Evolutionary conservation across 2,329 filamentous ascomycete genomes (phyloP).

Genomic region (Ceratocystis harringtonii): DNA sequence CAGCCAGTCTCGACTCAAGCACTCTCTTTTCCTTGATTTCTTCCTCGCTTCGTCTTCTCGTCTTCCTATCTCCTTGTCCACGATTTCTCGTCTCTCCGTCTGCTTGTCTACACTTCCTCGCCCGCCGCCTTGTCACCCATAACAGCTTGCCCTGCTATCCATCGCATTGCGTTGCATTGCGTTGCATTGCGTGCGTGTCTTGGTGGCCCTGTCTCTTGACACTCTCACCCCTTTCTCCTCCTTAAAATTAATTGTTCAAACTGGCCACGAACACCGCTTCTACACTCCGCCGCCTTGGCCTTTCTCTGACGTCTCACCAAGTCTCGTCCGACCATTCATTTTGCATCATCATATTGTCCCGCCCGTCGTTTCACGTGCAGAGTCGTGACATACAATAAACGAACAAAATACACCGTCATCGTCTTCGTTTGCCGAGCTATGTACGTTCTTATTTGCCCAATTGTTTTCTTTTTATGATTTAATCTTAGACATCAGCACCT

Average conservation of each 20-base stretch:
- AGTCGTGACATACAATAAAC: not conserved
- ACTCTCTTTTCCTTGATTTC: too few species aligned
- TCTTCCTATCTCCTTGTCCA: too few species aligned
- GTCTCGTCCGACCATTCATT: not conserved
- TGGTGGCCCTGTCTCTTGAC: not conserved
- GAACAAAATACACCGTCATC: not conserved
- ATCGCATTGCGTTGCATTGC: too few species aligned
- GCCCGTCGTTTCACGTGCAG: not conserved
- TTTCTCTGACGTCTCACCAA: not conserved
- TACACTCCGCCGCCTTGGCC: not conserved
- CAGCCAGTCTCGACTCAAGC: not conserved
- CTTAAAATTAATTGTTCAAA: not conserved
- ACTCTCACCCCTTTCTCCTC: not conserved
- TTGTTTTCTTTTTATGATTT: not conserved
- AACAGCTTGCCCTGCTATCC: too few species aligned
- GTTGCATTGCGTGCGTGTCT: too few species aligned
- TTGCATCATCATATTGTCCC: not conserved
- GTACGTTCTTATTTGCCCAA: not conserved
- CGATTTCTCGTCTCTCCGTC: too few species aligned
- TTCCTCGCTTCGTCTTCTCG: too few species aligned
- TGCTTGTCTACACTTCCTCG: too few species aligned
- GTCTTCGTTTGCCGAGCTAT: not conserved
- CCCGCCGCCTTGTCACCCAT: too few species aligned
- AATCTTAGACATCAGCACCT: not conserved
- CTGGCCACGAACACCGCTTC: too few species aligned